Evolutionary conservation across 805 yeast genomes (phyloP), one percentile per base, ranked within the genome.

Genomic region (Metschnikowia sp.): DNA sequence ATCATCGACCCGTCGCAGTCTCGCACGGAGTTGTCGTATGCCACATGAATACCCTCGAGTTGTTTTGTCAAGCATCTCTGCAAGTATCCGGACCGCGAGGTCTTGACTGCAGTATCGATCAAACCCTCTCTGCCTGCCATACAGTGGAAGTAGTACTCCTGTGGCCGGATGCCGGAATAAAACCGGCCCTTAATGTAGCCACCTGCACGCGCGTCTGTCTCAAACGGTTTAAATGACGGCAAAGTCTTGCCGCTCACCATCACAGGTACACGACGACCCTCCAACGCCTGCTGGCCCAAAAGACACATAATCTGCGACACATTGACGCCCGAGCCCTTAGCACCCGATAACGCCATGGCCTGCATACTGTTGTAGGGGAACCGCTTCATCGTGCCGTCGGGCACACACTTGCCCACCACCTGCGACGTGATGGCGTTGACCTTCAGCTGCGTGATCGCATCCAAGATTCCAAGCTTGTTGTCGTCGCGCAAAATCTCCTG

Each of bases 71-170:
- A 79, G 81, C 99, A 95, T 74, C 99, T 84, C 74, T 94, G 99
- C 68, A 94, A 78, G 72, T 94, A 94, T 64, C 99, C 99, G 50
- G 98, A 91, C 72, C 97, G 84, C 18, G 97, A 88, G 9, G 99
- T 94, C 73, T 94, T 94, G 55, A 94, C 99, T 42, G 99, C 99
- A 50, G 99, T 94, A 78, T 94, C 99, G 74, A 94, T 94, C 63
- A 94, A 81, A 75, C 99, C 99, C 77, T 94, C 99, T 77, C 99
- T 86, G 72, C 99, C 99, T 47, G 99, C 99, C 99, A 94, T 94
- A 77, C 98, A 94, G 74, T 94, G 99, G 94, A 95, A 94, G 66
- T 91, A 94, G 72, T 95, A 94, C 69, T 94, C 99, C 72, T 94
- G 99, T 4, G 99, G 99, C 67, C 88, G 83, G 58, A 94, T 87